Base-by-base conservation (phyloP, 352 stramenopile genomes). In the Aphanomyces stellatus region DNA sequence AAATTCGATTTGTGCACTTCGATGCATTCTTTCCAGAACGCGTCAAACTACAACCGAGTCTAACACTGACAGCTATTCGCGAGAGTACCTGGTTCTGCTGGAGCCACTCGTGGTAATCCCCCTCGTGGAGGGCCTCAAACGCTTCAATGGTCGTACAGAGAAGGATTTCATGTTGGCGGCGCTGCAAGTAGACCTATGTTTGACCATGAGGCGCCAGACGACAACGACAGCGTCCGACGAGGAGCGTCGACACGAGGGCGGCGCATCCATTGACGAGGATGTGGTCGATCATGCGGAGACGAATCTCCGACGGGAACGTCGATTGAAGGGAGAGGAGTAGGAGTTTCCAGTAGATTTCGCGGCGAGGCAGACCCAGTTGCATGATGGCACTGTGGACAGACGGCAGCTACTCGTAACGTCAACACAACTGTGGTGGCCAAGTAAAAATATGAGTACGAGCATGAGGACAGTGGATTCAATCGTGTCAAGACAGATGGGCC, bases 251-350 rank as follows among this genome's bases (percentile, higher is more conserved):
- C 22, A 77, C 77, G 28, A 85, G 65, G 13, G 74, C 72, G 13
- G 77, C 69, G 28, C 75, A 82, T 46, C 75, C 75, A 53, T 76
- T 73, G 28, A 85, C 67, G 8, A 85, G 71, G 27, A 75, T 67
- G 22, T 80, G 57, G n/a, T 85, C 77, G n/a, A 85, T 34, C 8
- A 78, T 72, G 0, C 77, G 77, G 3, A 85, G 72, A 17, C 74
- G 72, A 19, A 82, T 59, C 2, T 79, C 75, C 11, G 79, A 57
- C 10, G 77, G 77, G 10, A 81, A 48, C 2, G 70, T 28, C 17
- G 74, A 69, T 0, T 74, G 75, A 3, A 85, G 67, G 22, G 72
- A 71, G 11, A 81, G 42, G 40, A 74, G 56, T 13, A 85, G 56
- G 22, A 85, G 67, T 25, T 55, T 71, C 77, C 74, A 82, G 7